phyloP scores from a whole-genome alignment of 345 rosid species.

The Eucalyptus grandis region DNA sequence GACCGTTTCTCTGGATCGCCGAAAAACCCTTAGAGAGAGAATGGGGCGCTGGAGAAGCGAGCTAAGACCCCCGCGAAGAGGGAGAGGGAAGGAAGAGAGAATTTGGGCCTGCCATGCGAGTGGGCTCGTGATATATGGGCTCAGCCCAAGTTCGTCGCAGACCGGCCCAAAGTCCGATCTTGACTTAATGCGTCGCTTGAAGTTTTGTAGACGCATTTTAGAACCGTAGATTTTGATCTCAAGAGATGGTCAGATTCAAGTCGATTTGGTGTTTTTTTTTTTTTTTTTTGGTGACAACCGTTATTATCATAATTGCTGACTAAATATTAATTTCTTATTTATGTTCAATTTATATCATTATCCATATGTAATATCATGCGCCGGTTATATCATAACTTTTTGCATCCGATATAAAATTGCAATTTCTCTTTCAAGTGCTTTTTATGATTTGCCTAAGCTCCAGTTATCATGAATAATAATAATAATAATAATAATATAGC shows the following conservation, averaged over 20 bases:
- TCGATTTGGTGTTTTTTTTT: neutral
- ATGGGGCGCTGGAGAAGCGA: neutral
- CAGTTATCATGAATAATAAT: neutral
- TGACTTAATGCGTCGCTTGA: neutral
- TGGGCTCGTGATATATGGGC: neutral
- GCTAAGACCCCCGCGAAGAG: neutral
- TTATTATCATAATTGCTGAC: neutral
- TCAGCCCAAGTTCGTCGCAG: neutral
- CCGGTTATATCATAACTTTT: neutral
- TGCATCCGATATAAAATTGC: neutral
- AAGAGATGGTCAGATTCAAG: neutral
- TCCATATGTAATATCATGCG: neutral
- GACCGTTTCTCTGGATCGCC: neutral
- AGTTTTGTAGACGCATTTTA: neutral
- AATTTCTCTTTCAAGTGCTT: neutral
- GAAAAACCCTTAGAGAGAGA: neutral
- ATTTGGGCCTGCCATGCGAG: neutral
- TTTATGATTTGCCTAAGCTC: neutral
- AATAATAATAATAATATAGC: neutral
- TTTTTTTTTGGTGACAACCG: neutral
- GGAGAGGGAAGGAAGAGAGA: neutral
- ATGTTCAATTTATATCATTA: neutral
- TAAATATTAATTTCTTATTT: neutral
- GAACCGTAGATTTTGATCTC: neutral
- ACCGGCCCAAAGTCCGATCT: neutral